Base-by-base conservation (phyloP, 768 basidiomycete genomes). In the Suillus variegatus region DNA sequence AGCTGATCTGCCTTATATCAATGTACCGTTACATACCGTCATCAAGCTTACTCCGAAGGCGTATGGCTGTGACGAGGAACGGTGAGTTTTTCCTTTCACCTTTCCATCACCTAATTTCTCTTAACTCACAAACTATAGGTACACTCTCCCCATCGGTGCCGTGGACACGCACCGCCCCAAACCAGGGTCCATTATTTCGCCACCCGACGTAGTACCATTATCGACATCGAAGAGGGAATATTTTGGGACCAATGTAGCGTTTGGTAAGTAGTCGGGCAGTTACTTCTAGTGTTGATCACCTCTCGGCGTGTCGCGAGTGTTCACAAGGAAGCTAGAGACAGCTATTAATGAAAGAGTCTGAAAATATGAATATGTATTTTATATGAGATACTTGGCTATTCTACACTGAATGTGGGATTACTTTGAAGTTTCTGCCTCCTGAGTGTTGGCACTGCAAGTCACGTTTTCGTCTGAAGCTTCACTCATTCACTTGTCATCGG, bases 21-120 rank as follows among this genome's bases (percentile, higher is more conserved):
- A 96, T 81, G 95, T 98, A 55, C 95, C 95, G 1, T 78, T 97
- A 64, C 97, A 99, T 75, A 99, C 97, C 0, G 91, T 99, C 44
- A 97, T 99, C 77, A 99, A 99, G 79, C 84, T 99, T 55, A 99
- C 97, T 1, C 97, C 97, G 12, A 95, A 94, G 74, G 97, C 97
- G 1, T 99, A 99, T 75, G 97, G 97, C 46, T 99, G 97, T 80
- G 95, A 99, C 75, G 97, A 99, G 75, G 95, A 96, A 76, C 85
- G 96, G 92, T 90, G 64, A 60, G 41, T 10, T 28, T 20, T 28
- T 0, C 14, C 18, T 9, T 22, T n/a, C n/a, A 46, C 41, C 25
- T 52, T 1, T 61, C 54, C 28, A 32, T 20, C 18, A 13, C 12
- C 16, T 55, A 36, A 16, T 61, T 16, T 32, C 54, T 71, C 7